Evolutionary conservation across 2,329 filamentous ascomycete species (phyloP), one percentile per base, ranked within the genome.

Genomic region (Mycocentrospora acerina): DNA sequence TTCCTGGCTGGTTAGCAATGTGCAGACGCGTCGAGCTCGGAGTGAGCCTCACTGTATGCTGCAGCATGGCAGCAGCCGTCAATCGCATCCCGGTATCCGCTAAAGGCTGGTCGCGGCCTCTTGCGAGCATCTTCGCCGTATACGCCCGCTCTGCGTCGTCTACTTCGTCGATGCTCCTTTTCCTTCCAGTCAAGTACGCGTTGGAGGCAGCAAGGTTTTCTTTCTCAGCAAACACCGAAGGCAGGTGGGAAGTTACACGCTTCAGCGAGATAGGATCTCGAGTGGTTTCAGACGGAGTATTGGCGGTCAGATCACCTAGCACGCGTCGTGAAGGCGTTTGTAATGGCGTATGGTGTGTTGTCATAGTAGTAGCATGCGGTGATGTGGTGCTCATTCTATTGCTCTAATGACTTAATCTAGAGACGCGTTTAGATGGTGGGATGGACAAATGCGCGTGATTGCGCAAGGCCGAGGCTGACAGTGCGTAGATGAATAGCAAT

Each of bases 121-220:
- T 51, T 36, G 53, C 53, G 32, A 55, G 49, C 48, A 54, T 54
- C 46, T 57, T 60, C 46, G 53, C 49, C 28, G 48, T 41, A 11
- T 53, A 55, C 12, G 53, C 37, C 28, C 48, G 53, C 37, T 66
- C 62, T 13, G 45, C 54, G 36, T 53, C 53, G 15, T 67, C 65
- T 16, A 68, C 62, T 39, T 68, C 61, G 32, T 61, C 42, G 27
- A 69, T 66, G 28, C 55, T 54, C 35, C 66, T 41, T 48, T 69
- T 69, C 45, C 56, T 59, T 35, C 61, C 55, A n/a, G 49, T 44
- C 2, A 47, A 35, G n/a, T 40, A 51, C 19, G 49, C 44, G 33
- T 46, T 38, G 15, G 40, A 31, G 7, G 35, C 45, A 9, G 43
- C 30, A 15, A 49, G 29, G 44, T 68, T 68, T 40, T 68, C 66